These are phyloP conservation scores for Stenogyne calaminthoides DNA, from an alignment of 305 asterid species.

Conservation along the genomic window DNA sequence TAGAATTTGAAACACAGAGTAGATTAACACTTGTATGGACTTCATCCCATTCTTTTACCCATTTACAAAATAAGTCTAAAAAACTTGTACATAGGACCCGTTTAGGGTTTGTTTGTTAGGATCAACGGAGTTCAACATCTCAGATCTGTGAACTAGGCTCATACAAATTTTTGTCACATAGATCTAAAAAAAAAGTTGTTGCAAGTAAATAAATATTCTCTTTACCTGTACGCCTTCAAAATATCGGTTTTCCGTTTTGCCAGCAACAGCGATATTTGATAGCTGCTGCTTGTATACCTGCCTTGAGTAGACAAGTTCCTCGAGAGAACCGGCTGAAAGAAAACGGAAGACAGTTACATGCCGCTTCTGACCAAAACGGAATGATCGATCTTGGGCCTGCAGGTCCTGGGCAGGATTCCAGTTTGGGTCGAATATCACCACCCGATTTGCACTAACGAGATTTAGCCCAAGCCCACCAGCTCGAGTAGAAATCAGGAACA, in stretches of 20 bases:
- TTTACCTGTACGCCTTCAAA: slow-evolving; percentile 98
- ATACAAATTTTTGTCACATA: no score
- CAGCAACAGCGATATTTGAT: slow-evolving; percentile 89
- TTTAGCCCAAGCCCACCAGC: slow-evolving; percentile 99
- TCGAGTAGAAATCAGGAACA: slow-evolving; percentile 91
- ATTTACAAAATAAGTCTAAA: no score
- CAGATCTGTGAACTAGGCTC: no score
- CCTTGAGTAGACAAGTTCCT: slow-evolving; percentile 89
- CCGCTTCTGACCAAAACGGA: slow-evolving; percentile 89
- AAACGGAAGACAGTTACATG: slow-evolving; percentile 92
- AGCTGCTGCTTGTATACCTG: slow-evolving; percentile 97
- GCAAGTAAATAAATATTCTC: background rate
- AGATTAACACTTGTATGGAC: background rate
- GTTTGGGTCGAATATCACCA: slow-evolving; percentile 93
- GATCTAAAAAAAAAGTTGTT: no score
- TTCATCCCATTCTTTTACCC: no score
- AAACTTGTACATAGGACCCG: no score
- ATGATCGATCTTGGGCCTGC: slow-evolving; percentile 98
- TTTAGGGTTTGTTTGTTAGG: no score
- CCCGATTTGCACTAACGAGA: slow-evolving; percentile 95
- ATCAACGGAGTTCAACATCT: no score
- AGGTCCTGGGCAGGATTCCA: slow-evolving; percentile 99
- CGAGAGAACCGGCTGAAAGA: slow-evolving; percentile 96
- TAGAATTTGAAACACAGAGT: background rate
- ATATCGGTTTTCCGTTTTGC: slow-evolving; percentile 86